Conservation (phyloP, 352 stramenopile genomes). For the Globisporangium perplexum region DNA sequence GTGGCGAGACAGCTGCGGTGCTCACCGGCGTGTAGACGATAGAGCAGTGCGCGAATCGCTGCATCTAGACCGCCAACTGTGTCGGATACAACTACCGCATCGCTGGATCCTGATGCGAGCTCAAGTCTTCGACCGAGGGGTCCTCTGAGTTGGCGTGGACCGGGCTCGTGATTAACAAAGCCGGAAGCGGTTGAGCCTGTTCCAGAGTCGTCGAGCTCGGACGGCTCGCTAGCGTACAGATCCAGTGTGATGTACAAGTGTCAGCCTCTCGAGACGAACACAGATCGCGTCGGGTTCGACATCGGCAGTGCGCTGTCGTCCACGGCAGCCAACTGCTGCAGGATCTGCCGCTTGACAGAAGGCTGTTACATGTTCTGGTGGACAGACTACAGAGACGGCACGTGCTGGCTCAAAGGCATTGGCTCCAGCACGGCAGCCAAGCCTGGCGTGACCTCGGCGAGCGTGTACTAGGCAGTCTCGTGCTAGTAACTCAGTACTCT, state of each 20-base stretch:
- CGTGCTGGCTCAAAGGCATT: constrained; percentile 15
- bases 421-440: not conserved
- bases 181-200: no score
- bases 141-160: no score
- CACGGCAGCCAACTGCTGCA: not conserved
- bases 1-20: constrained; percentile 4
- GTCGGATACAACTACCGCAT: constrained; percentile 6
- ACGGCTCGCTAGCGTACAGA: no score
- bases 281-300: not conserved
- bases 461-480: no score
- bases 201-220: no score
- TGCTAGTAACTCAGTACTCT: no score
- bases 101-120: constrained; percentile 1
- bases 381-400: constrained; percentile 17
- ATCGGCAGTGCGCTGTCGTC: not conserved
- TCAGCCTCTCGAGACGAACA: not conserved
- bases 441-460: not conserved
- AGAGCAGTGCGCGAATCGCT: constrained; percentile 8
- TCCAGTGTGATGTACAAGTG: not conserved
- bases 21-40: not conserved
- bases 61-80: constrained; percentile 7
- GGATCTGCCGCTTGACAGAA: not conserved
- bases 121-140: constrained; percentile 5
- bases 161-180: no score
- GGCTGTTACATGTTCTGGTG: constrained; percentile 14